Conservation (phyloP, 2,329 filamentous ascomycete genomes). For the Colletotrichum agaves region DNA sequence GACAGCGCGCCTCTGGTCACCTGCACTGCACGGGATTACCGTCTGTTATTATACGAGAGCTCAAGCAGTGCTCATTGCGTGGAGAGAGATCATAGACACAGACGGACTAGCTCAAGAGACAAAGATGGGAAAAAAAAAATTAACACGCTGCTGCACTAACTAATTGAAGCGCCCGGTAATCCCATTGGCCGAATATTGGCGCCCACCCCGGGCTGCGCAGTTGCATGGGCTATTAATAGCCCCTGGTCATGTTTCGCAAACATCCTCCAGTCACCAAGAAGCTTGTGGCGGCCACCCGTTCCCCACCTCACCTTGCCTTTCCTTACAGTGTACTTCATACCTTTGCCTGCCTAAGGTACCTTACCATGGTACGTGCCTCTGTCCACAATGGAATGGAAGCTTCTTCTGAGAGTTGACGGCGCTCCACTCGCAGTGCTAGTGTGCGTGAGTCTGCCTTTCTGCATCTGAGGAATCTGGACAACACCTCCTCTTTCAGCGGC, state of each 20-base stretch:
- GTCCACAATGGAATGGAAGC: not conserved
- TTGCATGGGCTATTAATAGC: slow-evolving; percentile 36
- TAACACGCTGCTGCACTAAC: slow-evolving; percentile 20
- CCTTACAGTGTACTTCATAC: too few species aligned
- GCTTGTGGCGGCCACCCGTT: slow-evolving; percentile 17
- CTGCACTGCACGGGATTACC: too few species aligned
- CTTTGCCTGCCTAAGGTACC: too few species aligned
- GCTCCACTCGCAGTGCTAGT: not conserved
- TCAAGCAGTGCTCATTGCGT: not conserved
- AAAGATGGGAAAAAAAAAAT: not conserved
- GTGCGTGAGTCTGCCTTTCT: not conserved
- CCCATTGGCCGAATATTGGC: slow-evolving; percentile 32
- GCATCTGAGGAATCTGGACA: not conserved
- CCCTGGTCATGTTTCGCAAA: slow-evolving; percentile 34
- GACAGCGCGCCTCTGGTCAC: too few species aligned
- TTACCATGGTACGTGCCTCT: too few species aligned
- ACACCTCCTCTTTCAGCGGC: slow-evolving; percentile 17
- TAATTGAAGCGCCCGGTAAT: slow-evolving; percentile 4
- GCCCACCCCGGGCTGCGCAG: slow-evolving; percentile 21
- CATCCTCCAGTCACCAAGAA: slow-evolving; percentile 35
- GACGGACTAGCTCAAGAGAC: not conserved
- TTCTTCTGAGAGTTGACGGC: not conserved
- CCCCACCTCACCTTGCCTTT: not conserved
- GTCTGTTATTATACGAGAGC: not conserved
- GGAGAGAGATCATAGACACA: not conserved